Percentiles rank a stretch among this genome's conserved stretches.
Evolutionary conservation across 805 yeast genomes (phyloP).

Genomic region (Metschnikowia baotianmanensis): DNA sequence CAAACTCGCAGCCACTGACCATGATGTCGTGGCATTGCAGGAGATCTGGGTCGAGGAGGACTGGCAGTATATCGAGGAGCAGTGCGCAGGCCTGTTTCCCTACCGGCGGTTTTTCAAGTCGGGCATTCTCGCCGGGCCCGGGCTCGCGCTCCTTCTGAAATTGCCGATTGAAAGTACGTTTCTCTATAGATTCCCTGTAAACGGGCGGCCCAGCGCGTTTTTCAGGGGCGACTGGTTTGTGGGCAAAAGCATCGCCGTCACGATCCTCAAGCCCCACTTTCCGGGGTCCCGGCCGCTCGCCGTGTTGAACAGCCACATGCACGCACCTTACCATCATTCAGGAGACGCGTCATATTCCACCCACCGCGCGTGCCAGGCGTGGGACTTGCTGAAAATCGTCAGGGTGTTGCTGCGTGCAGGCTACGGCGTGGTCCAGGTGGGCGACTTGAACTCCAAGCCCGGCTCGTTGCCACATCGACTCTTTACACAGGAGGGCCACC

Average conservation of each 20-base stretch:
- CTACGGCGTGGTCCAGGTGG: slow-evolving; percentile 83
- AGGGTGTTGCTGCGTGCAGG: slow-evolving; percentile 66
- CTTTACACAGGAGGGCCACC: slow-evolving; percentile 63
- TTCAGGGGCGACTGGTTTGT: slow-evolving; percentile 97
- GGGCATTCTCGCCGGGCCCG: slow-evolving; percentile 92
- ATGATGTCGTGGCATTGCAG: slow-evolving; percentile 90
- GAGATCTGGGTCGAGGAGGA: slow-evolving; percentile 90
- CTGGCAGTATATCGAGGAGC: slow-evolving; percentile 60
- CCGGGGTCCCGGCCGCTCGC: slow-evolving; percentile 60
- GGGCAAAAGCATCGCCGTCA: slow-evolving; percentile 83
- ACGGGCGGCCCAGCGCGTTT: slow-evolving; percentile 92
- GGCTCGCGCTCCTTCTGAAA: slow-evolving; percentile 78
- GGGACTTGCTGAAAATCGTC: slow-evolving; percentile 81
- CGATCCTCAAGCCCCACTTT: slow-evolving; percentile 52
- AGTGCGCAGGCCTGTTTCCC: slow-evolving; percentile 52
- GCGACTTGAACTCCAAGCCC: slow-evolving; percentile 89
- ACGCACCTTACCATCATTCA: slow-evolving; percentile 81
- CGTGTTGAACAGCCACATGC: slow-evolving; percentile 89
- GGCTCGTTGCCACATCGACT: slow-evolving; percentile 79
- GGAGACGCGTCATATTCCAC: slow-evolving; percentile 91
- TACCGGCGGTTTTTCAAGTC: slow-evolving; percentile 69
- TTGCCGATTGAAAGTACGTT: slow-evolving; percentile 80
- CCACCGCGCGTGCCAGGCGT: slow-evolving; percentile 92
- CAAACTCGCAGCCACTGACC: slow-evolving; percentile 49
- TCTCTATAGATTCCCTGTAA: slow-evolving; percentile 81